A percentile compares a stretch with the other conserved stretches of the same genome.
Evolutionary conservation across 2,329 filamentous ascomycete species (phyloP).

Genomic region (Epichloe glyceriae): DNA sequence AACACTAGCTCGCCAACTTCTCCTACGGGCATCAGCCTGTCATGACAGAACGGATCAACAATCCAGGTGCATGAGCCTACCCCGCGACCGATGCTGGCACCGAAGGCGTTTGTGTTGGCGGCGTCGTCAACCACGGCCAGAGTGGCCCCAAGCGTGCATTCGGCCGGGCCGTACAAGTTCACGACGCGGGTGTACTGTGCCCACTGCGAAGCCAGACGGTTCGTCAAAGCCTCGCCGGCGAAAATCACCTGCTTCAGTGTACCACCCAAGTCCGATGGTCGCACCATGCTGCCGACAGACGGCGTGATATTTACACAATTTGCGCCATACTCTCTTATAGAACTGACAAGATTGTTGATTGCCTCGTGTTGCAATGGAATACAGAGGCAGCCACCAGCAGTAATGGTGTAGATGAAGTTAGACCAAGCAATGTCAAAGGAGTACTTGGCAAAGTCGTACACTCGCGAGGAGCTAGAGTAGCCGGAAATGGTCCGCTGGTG

Average conservation of each 20-base stretch:
- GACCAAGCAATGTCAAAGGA: constrained; percentile 4
- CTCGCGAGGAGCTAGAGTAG: constrained; percentile 8
- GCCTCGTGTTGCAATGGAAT: constrained; percentile 10
- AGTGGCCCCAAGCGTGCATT: constrained; percentile 6
- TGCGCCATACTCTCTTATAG: constrained; percentile 5
- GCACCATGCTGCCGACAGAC: constrained; percentile 9
- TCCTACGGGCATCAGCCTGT: constrained; percentile 10
- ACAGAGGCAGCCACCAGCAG: constrained; percentile 7
- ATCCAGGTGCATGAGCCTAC: constrained; percentile 12
- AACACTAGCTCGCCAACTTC: constrained; percentile 22
- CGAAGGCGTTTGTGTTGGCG: background rate
- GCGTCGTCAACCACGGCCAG: background rate
- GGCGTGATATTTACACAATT: constrained; percentile 11
- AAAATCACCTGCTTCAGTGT: constrained; percentile 9
- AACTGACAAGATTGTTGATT: constrained; percentile 6
- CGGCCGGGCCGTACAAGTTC: constrained; percentile 13
- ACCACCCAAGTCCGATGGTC: background rate
- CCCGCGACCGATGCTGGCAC: background rate
- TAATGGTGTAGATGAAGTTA: constrained; percentile 1
- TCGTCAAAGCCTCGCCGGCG: constrained; percentile 8
- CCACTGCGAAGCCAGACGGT: constrained; percentile 3
- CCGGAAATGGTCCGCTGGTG: constrained; percentile 9
- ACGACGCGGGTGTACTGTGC: constrained; percentile 8
- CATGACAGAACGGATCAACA: constrained; percentile 11
- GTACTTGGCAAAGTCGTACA: constrained; percentile 8